Evolutionary conservation across 441 rosid genomes (phyloP).

Genomic region (Kokia cookei): DNA sequence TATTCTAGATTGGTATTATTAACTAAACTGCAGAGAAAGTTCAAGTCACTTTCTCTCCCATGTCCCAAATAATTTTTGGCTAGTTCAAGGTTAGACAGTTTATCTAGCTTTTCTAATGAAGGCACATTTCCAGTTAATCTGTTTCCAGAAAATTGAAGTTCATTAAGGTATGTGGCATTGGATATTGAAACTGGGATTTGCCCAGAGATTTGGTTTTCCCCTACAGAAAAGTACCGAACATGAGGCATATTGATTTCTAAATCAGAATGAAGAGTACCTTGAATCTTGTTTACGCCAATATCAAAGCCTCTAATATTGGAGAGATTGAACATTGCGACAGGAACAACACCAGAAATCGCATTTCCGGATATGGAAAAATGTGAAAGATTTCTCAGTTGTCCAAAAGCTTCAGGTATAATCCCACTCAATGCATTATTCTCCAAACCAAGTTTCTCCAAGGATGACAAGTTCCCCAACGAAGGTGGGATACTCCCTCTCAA

Average conservation of each 20-base stretch:
- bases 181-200: conserved; percentile 1
- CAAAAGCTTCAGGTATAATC: conserved; percentile 10
- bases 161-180: not conserved
- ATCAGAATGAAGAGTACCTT: not conserved
- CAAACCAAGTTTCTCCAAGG: not conserved
- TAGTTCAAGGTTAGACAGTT: accelerated
- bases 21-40: conserved; percentile 1
- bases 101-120: not conserved
- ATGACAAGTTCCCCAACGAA: not conserved
- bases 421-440: not conserved
- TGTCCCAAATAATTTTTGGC: not conserved
- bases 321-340: conserved; percentile 9
- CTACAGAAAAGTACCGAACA: not conserved
- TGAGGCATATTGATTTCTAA: not conserved
- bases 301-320: too few species aligned
- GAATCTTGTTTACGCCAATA: not conserved
- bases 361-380: accelerated
- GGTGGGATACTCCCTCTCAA: conserved; percentile 10
- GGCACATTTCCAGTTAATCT: conserved; percentile 2
- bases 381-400: not conserved
- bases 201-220: accelerated
- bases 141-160: too few species aligned
- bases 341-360: not conserved
- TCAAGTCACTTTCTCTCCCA: not conserved
- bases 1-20: not conserved